Evolutionary conservation across 2,329 filamentous ascomycete species (phyloP).

Genomic region (Fusarium sp.): DNA sequence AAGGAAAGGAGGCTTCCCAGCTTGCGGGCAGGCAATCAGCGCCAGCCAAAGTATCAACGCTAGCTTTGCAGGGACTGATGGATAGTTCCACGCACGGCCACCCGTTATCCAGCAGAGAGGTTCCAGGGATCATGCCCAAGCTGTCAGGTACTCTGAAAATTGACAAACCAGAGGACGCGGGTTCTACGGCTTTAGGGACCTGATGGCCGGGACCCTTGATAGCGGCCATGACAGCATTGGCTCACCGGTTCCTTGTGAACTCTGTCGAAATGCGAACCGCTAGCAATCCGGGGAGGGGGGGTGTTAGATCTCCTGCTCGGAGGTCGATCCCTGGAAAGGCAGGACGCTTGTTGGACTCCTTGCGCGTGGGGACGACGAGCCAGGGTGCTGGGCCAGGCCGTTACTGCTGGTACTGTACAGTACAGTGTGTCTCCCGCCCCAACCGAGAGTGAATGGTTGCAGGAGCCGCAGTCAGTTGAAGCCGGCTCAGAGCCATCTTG

Average conservation of each 20-base stretch:
- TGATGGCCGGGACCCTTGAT: conserved; percentile 4
- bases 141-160: conserved; percentile 13
- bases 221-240: conserved; percentile 8
- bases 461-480: not conserved
- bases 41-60: conserved; percentile 16
- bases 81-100: conserved; percentile 25
- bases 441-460: conserved; percentile 16
- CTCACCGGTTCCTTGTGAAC: conserved; percentile 17
- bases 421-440: conserved; percentile 5
- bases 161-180: conserved; percentile 8
- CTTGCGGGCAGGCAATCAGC: not conserved
- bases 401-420: not conserved
- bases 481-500: conserved; percentile 10
- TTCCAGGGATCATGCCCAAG: not conserved
- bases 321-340: conserved; percentile 27
- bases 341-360: conserved; percentile 19
- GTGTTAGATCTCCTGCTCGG: conserved; percentile 19
- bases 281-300: not conserved
- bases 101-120: not conserved
- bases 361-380: conserved; percentile 5
- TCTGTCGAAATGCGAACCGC: conserved; percentile 18
- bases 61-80: conserved; percentile 15
- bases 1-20: not conserved
- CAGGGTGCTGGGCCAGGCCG: not conserved
- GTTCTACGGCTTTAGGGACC: not conserved